phyloP scores from a whole-genome alignment of 2,329 filamentous ascomycete species.

The Arthrinium phaeospermum region DNA sequence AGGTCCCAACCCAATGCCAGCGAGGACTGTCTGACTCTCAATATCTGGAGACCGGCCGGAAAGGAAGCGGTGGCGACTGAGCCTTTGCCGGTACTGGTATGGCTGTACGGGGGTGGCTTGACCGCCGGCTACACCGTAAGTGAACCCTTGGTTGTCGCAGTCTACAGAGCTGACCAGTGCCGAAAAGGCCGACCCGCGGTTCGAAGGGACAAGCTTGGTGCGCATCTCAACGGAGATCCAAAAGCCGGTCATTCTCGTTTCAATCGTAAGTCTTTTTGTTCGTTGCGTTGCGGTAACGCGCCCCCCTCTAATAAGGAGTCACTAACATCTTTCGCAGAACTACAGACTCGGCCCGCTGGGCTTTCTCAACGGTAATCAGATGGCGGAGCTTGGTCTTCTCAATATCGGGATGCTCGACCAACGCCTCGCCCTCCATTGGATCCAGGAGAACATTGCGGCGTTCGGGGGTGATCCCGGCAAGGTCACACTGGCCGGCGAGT shows the following conservation, averaged over 20 bases:
- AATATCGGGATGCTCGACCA: constrained; percentile 58
- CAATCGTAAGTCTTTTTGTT: neutral
- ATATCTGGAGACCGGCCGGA: constrained; percentile 41
- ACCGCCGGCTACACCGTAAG: neutral
- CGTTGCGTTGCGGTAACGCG: neutral
- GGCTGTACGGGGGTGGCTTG: constrained; percentile 33
- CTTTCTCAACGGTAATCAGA: constrained; percentile 36
- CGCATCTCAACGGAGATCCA: constrained; percentile 4
- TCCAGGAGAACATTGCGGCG: constrained; percentile 54
- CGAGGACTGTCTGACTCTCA: constrained; percentile 43
- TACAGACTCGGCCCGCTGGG: constrained; percentile 45
- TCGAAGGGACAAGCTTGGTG: constrained; percentile 1
- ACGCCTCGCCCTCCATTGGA: constrained; percentile 55
- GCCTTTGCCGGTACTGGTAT: constrained; percentile 44
- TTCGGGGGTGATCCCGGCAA: constrained; percentile 55
- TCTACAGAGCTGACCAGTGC: neutral
- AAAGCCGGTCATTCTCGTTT: neutral
- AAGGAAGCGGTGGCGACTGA: constrained; percentile 5
- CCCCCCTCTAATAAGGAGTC: constrained; percentile 34
- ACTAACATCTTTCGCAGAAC: constrained; percentile 44
- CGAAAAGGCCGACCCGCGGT: neutral
- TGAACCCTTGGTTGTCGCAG: neutral
- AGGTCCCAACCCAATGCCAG: neutral
- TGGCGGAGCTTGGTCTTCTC: constrained; percentile 40
- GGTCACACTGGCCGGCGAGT: constrained; percentile 60